Percentiles rank a stretch among this genome's conserved stretches.
Evolutionary conservation across 164 flowering plant species (phyloP).

Genomic region (Vitis rotundifolia): DNA sequence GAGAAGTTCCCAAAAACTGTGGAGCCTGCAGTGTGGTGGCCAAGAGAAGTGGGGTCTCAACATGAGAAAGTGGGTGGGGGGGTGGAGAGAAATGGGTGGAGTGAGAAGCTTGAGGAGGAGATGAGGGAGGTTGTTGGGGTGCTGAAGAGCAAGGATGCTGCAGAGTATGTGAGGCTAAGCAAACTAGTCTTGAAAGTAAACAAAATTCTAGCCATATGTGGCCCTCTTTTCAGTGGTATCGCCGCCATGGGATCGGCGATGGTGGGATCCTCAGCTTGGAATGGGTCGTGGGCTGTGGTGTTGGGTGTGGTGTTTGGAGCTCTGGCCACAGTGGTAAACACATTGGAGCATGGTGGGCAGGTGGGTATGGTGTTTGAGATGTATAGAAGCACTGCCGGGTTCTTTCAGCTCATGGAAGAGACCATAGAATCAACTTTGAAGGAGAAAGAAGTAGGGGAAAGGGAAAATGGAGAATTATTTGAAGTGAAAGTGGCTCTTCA

Average conservation of each 20-base stretch:
- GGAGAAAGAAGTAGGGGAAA: constrained; percentile 28
- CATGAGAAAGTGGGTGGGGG: neutral
- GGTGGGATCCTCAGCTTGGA: constrained; percentile 15
- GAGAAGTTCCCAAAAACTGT: constrained; percentile 12
- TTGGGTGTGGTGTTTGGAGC: constrained; percentile 41
- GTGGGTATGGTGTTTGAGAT: constrained; percentile 67
- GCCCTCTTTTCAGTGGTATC: constrained; percentile 35
- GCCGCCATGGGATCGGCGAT: constrained; percentile 36
- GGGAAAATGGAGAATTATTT: constrained; percentile 25
- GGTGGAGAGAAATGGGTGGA: constrained; percentile 33
- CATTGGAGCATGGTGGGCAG: constrained; percentile 52
- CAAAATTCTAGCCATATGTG: constrained; percentile 29
- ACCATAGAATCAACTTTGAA: constrained; percentile 26
- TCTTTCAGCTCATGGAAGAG: constrained; percentile 37
- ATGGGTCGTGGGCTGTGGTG: constrained; percentile 21
- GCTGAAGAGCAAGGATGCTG: constrained; percentile 29
- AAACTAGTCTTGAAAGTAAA: constrained; percentile 32
- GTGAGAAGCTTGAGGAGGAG: constrained; percentile 29
- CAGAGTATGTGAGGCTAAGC: constrained; percentile 35
- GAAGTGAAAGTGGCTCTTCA: constrained; percentile 14
- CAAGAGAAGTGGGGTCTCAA: neutral
- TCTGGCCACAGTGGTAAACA: constrained; percentile 43
- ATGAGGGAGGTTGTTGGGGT: constrained; percentile 31
- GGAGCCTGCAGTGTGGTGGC: constrained; percentile 20
- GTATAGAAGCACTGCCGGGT: constrained; percentile 48